Percentiles rank a stretch among this genome's conserved stretches.
These are phyloP conservation scores for Centaurea solstitialis DNA, from an alignment of 129 eudicot genomes.

Conservation along the genomic window DNA sequence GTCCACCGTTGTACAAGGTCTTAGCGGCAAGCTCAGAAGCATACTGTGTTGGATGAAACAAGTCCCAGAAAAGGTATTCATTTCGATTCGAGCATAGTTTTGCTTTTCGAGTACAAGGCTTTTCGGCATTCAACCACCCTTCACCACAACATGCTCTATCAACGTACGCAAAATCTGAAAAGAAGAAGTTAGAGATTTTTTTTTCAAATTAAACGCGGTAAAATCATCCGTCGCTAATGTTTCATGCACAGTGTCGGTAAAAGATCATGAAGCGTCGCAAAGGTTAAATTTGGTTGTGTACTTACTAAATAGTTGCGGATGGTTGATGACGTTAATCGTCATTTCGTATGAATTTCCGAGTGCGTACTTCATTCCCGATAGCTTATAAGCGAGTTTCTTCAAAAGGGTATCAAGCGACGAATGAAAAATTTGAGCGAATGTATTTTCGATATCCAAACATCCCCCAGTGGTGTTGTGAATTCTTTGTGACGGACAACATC, in stretches of 20 bases:
- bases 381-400: constrained; percentile 37
- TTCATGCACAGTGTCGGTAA: not conserved
- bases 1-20: constrained; percentile 45
- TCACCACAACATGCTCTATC: constrained; percentile 69
- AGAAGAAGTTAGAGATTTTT: not conserved
- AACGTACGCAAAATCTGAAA: constrained; percentile 46
- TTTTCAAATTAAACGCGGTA: not conserved
- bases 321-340: constrained; percentile 50
- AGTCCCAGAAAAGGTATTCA: constrained; percentile 72
- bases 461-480: constrained; percentile 42
- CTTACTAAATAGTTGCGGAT: constrained; percentile 55
- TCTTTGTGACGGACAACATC: constrained; percentile 73
- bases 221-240: not conserved
- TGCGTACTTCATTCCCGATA: constrained; percentile 55
- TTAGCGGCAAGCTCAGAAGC: constrained; percentile 53
- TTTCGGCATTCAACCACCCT: constrained; percentile 55
- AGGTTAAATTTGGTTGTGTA: not conserved
- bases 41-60: constrained; percentile 62
- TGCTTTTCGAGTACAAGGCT: constrained; percentile 45
- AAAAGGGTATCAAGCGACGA: constrained; percentile 43
- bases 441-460: constrained; percentile 50
- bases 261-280: not conserved
- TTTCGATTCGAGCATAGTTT: constrained; percentile 44
- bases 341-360: constrained; percentile 64
- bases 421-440: constrained; percentile 46